Percentiles rank a stretch among this genome's conserved stretches.
Conservation (phyloP, 2,329 filamentous ascomycete species). For the Drechslerella stenobrocha region DNA sequence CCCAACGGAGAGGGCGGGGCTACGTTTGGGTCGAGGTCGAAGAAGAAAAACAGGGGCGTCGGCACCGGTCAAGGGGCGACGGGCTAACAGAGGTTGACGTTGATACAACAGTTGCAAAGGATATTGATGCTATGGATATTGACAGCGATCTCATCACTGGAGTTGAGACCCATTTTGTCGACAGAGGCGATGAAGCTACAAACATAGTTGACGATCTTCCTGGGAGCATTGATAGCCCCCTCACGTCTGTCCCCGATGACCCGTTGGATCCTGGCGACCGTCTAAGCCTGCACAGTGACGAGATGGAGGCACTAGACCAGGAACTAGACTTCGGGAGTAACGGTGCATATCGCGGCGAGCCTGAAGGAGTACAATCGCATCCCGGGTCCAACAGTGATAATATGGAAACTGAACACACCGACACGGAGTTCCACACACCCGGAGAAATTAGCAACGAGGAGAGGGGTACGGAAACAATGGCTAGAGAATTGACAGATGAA, state of each 20-base stretch:
- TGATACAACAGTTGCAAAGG: not conserved
- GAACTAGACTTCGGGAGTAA: not conserved
- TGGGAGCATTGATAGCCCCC: constrained; percentile 41
- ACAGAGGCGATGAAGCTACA: not conserved
- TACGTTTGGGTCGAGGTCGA: constrained; percentile 47
- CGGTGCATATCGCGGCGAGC: not conserved
- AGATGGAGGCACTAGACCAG: constrained; percentile 22
- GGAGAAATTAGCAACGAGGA: constrained; percentile 14
- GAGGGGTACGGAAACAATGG: not conserved
- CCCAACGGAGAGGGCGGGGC: constrained; percentile 34
- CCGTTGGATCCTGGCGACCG: constrained; percentile 24
- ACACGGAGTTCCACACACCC: constrained; percentile 36
- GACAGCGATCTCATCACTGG: constrained; percentile 31
- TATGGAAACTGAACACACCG: constrained; percentile 37
- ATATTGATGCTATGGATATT: constrained; percentile 43
- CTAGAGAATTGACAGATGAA: constrained; percentile 1
- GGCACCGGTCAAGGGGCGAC: not conserved
- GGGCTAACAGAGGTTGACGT: not conserved
- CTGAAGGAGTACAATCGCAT: not conserved
- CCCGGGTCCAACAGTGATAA: constrained; percentile 13
- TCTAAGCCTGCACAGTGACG: constrained; percentile 29
- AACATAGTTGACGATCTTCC: constrained; percentile 14
- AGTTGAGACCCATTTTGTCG: not conserved
- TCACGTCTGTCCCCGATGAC: constrained; percentile 43
- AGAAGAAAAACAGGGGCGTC: constrained; percentile 21